Conservation (phyloP, 2,329 filamentous ascomycete genomes). For the Alternaria postmessia region DNA sequence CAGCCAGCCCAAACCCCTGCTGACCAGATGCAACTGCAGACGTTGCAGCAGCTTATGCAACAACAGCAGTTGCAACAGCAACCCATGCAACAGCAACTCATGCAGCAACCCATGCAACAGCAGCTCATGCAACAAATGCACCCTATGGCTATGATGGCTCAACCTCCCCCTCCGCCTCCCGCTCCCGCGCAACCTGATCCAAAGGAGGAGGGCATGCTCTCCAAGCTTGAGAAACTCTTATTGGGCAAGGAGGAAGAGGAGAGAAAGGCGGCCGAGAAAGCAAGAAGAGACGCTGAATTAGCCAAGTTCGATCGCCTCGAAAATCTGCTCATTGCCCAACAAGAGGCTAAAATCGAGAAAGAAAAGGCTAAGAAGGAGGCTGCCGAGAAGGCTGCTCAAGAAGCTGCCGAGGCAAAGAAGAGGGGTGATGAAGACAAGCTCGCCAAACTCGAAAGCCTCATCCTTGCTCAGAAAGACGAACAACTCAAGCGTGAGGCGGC, state of each 20-base stretch:
- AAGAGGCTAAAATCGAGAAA: conserved; percentile 48
- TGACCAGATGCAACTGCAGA: conserved; percentile 14
- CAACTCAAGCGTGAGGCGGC: conserved; percentile 49
- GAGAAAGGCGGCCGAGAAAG: conserved; percentile 36
- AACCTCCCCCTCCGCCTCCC: conserved; percentile 30
- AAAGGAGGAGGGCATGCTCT: conserved; percentile 44
- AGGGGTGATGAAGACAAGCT: conserved; percentile 48
- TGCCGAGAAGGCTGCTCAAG: conserved; percentile 40
- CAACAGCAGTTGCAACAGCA: conserved; percentile 10
- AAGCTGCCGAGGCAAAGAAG: conserved; percentile 44
- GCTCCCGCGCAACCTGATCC: conserved; percentile 30
- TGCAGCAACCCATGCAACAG: conserved; percentile 11
- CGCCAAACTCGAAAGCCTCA: conserved; percentile 48
- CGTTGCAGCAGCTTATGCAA: conserved; percentile 12
- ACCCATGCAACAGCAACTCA: conserved; percentile 14
- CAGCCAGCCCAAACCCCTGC: conserved; percentile 21
- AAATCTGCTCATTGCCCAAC: conserved; percentile 45
- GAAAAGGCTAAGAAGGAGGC: conserved; percentile 47
- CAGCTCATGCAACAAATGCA: conserved; percentile 17
- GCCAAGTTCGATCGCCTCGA: conserved; percentile 50
- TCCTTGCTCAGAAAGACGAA: conserved; percentile 54
- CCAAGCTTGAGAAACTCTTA: conserved; percentile 42
- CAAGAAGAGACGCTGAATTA: conserved; percentile 43
- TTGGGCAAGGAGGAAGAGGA: conserved; percentile 42
- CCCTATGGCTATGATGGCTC: conserved; percentile 13